Percentiles rank a stretch among this genome's conserved stretches.
These are phyloP conservation scores for Catenaria anguillulae DNA, from an alignment of 371 early-diverging fungal genomes.

Conservation along the genomic window DNA sequence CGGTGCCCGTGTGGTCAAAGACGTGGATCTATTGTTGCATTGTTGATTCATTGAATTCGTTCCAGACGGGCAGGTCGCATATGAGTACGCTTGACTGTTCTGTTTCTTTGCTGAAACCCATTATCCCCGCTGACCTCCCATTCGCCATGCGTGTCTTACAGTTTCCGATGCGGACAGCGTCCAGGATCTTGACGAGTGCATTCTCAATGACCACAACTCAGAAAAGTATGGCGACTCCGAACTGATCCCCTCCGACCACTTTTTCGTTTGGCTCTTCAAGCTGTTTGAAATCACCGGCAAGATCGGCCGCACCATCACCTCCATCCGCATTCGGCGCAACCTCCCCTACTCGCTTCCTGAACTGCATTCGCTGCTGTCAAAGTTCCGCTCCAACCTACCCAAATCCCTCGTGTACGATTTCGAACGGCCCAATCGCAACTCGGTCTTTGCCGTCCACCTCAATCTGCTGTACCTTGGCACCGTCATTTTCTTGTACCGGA, in stretches of 20 bases:
- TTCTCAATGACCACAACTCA: background rate
- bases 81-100: background rate
- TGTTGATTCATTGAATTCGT: conserved; percentile 1
- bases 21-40: conserved; percentile 3
- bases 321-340: conserved; percentile 1
- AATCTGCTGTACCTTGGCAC: conserved; percentile 3
- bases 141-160: too few relatives aligned
- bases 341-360: background rate
- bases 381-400: background rate
- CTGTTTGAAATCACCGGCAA: conserved; percentile 1
- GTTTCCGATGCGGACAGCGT: background rate
- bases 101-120: too few relatives aligned
- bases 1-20: background rate
- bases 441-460: background rate
- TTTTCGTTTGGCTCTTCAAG: conserved; percentile 4
- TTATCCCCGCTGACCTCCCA: too few relatives aligned
- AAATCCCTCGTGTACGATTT: background rate
- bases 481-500: background rate
- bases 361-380: background rate
- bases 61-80: background rate
- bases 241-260: background rate
- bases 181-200: background rate
- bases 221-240: background rate
- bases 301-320: conserved; percentile 1
- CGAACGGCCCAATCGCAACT: background rate